phyloP scores from a whole-genome alignment of 495 filamentous ascomycete species.

The Aspergillus avenaceus region DNA sequence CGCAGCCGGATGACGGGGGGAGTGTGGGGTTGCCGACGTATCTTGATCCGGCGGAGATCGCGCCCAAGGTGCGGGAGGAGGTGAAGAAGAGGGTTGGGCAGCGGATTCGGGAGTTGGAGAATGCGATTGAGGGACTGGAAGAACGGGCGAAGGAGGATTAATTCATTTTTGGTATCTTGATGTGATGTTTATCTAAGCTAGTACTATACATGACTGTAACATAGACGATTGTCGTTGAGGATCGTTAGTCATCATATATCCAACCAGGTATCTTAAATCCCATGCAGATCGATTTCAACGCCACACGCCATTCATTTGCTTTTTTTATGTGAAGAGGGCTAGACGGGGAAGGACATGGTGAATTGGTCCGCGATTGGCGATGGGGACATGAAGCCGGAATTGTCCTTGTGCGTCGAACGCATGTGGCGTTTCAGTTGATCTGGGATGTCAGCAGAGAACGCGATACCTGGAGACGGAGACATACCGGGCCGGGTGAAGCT shows the following conservation, averaged over 20 bases:
- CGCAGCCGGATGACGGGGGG: slow-evolving; percentile 5
- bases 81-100: slow-evolving; percentile 39
- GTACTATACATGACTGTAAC: neutral
- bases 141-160: slow-evolving; percentile 35
- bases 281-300: neutral
- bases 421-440: slow-evolving; percentile 47
- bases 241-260: slow-evolving; percentile 9
- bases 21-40: slow-evolving; percentile 23
- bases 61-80: slow-evolving; percentile 26
- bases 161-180: neutral
- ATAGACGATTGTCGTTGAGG: neutral
- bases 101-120: slow-evolving; percentile 39
- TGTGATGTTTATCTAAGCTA: too few species aligned
- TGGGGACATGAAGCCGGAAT: slow-evolving; percentile 20
- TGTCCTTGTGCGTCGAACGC: slow-evolving; percentile 40
- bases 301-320: neutral
- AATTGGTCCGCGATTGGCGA: slow-evolving; percentile 29
- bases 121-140: slow-evolving; percentile 39
- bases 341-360: slow-evolving; percentile 19
- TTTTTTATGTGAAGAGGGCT: neutral
- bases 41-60: slow-evolving; percentile 29
- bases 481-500: slow-evolving; percentile 47
- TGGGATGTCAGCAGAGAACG: slow-evolving; percentile 7
- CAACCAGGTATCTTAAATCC: neutral
- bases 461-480: slow-evolving; percentile 6